phyloP scores from a whole-genome alignment of 1,139 yeast genomes.

The Yamadazyma atmosphaerica region DNA sequence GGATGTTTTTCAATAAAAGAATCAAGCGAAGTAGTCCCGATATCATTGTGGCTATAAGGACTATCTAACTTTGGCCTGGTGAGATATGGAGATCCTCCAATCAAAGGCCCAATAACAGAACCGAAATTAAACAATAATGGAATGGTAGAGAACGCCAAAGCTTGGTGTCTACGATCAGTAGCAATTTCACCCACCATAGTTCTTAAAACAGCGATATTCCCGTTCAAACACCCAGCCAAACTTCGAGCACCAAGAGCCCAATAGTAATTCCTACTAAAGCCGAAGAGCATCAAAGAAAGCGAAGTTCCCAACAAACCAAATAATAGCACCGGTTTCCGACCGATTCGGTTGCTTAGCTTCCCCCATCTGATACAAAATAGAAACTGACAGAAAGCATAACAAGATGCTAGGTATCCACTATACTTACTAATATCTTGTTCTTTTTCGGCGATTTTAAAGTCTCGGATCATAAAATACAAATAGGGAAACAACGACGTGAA shows the following conservation, averaged over 20 bases:
- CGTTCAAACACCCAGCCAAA: conserved; percentile 56
- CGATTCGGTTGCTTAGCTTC: conserved; percentile 48
- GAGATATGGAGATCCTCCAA: conserved; percentile 45
- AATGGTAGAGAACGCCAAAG: conserved; percentile 57
- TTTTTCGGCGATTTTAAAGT: conserved; percentile 50
- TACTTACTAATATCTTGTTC: conserved; percentile 55
- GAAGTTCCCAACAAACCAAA: conserved; percentile 54
- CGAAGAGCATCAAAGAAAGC: conserved; percentile 48
- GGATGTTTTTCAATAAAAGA: conserved; percentile 33
- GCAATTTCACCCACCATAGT: conserved; percentile 64
- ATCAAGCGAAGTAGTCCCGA: conserved; percentile 1
- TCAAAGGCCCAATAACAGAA: conserved; percentile 45
- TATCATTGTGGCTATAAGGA: conserved; percentile 6
- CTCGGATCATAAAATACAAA: conserved; percentile 61
- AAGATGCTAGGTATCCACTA: conserved; percentile 58
- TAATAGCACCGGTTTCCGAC: conserved; percentile 56
- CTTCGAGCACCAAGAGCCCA: conserved; percentile 53
- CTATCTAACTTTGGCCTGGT: conserved; percentile 27
- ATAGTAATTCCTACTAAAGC: conserved; percentile 49
- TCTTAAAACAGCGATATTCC: conserved; percentile 59
- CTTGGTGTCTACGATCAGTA: conserved; percentile 54
- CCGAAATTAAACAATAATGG: conserved; percentile 62
- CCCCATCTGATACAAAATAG: conserved; percentile 62
- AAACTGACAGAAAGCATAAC: conserved; percentile 55
- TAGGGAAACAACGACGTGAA: conserved; percentile 65